Conservation (phyloP, 495 filamentous ascomycete genomes). For the Xylaria flabelliformis region DNA sequence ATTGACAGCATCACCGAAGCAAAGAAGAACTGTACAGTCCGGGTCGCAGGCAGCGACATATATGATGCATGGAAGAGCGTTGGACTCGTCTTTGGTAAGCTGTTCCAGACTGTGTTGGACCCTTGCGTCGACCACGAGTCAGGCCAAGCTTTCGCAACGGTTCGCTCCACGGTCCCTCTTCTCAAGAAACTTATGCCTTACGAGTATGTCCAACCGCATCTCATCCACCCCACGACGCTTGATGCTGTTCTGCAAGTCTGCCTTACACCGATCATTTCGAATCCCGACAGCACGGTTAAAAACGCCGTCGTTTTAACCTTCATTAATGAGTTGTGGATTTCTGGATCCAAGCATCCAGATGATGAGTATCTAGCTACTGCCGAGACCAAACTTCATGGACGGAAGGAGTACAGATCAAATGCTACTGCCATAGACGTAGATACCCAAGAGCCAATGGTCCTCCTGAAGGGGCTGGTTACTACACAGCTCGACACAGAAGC, state of each 20-base stretch:
- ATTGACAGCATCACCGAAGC: slow-evolving; percentile 2
- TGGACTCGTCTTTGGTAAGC: slow-evolving; percentile 34
- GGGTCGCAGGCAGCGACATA: not conserved
- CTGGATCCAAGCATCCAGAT: not conserved
- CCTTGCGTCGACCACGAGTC: slow-evolving; percentile 1
- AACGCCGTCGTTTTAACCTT: not conserved
- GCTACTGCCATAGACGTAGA: not conserved
- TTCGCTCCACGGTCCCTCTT: slow-evolving; percentile 33
- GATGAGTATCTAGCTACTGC: not conserved
- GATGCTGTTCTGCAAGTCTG: not conserved
- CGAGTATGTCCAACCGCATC: slow-evolving; percentile 37
- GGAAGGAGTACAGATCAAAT: not conserved
- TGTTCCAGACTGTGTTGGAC: slow-evolving; percentile 30
- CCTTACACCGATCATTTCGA: not conserved
- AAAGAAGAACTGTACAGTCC: not conserved
- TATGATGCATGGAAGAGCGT: slow-evolving; percentile 31
- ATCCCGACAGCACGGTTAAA: not conserved
- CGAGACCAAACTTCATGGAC: not conserved
- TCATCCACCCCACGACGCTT: slow-evolving; percentile 41
- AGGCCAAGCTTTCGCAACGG: not conserved
- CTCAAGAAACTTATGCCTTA: slow-evolving; percentile 39
- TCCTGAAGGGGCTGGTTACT: not conserved
- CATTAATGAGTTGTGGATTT: not conserved
- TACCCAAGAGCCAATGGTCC: not conserved
- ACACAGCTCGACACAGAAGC: not conserved